Conservation (phyloP, 169 alveolate species). For the Plasmodium malariae region DNA sequence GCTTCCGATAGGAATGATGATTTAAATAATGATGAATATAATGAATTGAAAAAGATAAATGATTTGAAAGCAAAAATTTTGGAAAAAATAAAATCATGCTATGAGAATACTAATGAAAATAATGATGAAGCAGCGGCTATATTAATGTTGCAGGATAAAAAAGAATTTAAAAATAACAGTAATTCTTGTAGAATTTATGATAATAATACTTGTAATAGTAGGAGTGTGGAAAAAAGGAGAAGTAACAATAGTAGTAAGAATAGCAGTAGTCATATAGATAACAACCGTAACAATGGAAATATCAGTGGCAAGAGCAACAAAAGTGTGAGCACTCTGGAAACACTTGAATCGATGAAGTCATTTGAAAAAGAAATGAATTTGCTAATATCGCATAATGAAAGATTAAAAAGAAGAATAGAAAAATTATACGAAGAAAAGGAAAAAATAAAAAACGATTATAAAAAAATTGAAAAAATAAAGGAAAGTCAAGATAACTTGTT, state of each 20-base stretch:
- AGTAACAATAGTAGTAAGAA: not conserved
- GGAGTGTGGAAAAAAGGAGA: not conserved
- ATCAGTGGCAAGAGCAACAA: not conserved
- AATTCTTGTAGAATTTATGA: not conserved
- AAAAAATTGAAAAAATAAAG: slow-evolving; percentile 63
- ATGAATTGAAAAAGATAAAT: slow-evolving; percentile 48
- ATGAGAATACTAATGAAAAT: slow-evolving; percentile 24
- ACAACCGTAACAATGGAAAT: not conserved
- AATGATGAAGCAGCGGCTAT: slow-evolving; percentile 37
- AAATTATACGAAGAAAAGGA: slow-evolving; percentile 50
- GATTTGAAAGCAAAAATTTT: slow-evolving; percentile 63
- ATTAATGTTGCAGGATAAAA: slow-evolving; percentile 54
- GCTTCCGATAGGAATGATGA: not conserved
- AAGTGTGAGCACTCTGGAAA: slow-evolving; percentile 39
- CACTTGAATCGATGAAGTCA: slow-evolving; percentile 45
- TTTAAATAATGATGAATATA: slow-evolving; percentile 30
- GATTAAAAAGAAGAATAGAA: slow-evolving; percentile 72
- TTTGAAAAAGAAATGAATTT: slow-evolving; percentile 44
- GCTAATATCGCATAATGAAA: slow-evolving; percentile 64
- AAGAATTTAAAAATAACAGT: not conserved
- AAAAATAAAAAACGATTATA: slow-evolving; percentile 39
- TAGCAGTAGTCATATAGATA: not conserved
- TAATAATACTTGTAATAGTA: not conserved
- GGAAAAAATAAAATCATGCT: slow-evolving; percentile 65
- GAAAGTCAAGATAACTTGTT: slow-evolving; percentile 55